Base-by-base conservation (phyloP, 2,329 filamentous ascomycete species). In the Colletotrichum plurivorum region DNA sequence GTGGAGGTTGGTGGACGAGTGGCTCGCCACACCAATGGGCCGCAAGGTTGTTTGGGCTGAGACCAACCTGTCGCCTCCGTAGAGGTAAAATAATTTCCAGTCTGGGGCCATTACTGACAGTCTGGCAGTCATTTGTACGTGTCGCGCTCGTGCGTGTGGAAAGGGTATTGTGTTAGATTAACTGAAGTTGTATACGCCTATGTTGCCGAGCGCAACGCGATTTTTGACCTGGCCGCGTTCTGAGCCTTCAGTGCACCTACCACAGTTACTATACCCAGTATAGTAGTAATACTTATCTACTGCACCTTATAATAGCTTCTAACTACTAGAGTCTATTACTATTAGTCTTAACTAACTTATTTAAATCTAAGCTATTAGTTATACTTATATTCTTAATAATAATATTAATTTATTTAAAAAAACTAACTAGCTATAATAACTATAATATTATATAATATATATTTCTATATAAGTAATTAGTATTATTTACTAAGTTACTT, bases 21-120 rank as follows among this genome's bases (percentile, higher is more conserved):
- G 15, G 9, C 12, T 36, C 12, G 39, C 41, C 25, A 48, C 13
- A 49, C 9, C 27, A 9, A 13, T 15, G 15, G 31, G 18, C 20
- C 16, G 27, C 16, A 45, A 10, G 20, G 49, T 55, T 13, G n/a
- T n/a, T 67, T 45, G 62, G 60, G 36, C 10, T 20, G 31, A 5
- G 18, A 75, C 79, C 75, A 75, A 83, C 83, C 75, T 76, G 65
- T 78, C 75, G 46, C 81, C 82, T 27, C 83, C 82, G 43, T 81
- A 84, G 65, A 84, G 79, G 69, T 78, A 80, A 13, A 70, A 48
- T n/a, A 70, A 20, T 22, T 70, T 63, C 67, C 57, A 68, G 46
- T 70, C 63, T 2, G 57, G 63, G 20, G 63, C 57, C 67, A 70
- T 70, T 12, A n/a, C 46, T 18, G n/a, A 12, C 20, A n/a, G 5